Percentiles rank a stretch among this genome's conserved stretches.
Evolutionary conservation across 2,329 filamentous ascomycete species (phyloP).

Genomic region (Pseudopithomyces maydicus): DNA sequence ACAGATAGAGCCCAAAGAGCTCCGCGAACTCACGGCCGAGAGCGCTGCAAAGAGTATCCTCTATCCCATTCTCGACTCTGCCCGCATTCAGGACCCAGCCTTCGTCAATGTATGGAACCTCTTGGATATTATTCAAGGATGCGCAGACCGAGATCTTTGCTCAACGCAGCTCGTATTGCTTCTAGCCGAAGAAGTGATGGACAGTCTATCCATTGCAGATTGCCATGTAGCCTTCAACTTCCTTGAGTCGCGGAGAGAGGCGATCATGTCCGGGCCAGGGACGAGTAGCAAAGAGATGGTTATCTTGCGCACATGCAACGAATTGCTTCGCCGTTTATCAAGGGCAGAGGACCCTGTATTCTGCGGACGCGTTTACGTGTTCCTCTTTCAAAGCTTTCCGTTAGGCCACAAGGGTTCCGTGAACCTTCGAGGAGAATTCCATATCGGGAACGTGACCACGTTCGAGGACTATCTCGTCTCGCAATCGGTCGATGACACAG

Average conservation of each 20-base stretch:
- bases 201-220: slow-evolving; percentile 92
- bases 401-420: slow-evolving; percentile 96
- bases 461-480: slow-evolving; percentile 66
- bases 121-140: slow-evolving; percentile 85
- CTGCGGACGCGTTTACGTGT: slow-evolving; percentile 96
- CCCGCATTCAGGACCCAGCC: slow-evolving; percentile 73
- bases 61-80: slow-evolving; percentile 76
- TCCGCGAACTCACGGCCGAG: slow-evolving; percentile 73
- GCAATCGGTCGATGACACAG: slow-evolving; percentile 61
- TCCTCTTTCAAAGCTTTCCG: slow-evolving; percentile 97
- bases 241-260: slow-evolving; percentile 88
- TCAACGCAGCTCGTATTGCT: slow-evolving; percentile 85
- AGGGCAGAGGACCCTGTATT: slow-evolving; percentile 96
- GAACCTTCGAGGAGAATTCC: slow-evolving; percentile 93
- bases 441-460: slow-evolving; percentile 89
- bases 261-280: slow-evolving; percentile 71
- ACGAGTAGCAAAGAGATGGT: slow-evolving; percentile 76
- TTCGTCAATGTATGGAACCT: slow-evolving; percentile 93
- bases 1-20: slow-evolving; percentile 47
- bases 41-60: slow-evolving; percentile 82
- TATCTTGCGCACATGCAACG: slow-evolving; percentile 93
- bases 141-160: slow-evolving; percentile 74
- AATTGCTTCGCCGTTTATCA: slow-evolving; percentile 90
- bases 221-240: slow-evolving; percentile 94
- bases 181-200: slow-evolving; percentile 91